These are phyloP conservation scores for Postia placenta DNA, from an alignment of 768 basidiomycete species.

Conservation along the genomic window DNA sequence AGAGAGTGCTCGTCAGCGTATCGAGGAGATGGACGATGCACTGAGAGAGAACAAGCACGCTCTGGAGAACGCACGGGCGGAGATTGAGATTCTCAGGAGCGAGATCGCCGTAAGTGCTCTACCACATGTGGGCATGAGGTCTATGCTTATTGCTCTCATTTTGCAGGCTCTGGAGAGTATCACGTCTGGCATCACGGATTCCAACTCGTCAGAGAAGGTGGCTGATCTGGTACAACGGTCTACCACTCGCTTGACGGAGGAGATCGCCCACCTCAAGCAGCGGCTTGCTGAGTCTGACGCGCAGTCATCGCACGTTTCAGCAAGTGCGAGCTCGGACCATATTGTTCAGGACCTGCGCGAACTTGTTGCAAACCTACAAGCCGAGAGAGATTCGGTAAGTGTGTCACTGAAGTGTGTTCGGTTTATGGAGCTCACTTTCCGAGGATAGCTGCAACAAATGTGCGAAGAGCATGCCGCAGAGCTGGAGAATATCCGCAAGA, in stretches of 20 bases:
- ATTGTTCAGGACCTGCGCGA: slow-evolving; percentile 3
- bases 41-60: slow-evolving; percentile 81
- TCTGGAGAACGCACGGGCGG: slow-evolving; percentile 83
- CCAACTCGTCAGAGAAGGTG: slow-evolving; percentile 32
- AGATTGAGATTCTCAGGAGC: slow-evolving; percentile 72
- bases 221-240: slow-evolving; percentile 42
- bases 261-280: slow-evolving; percentile 49
- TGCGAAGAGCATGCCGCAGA: slow-evolving; percentile 36
- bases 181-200: slow-evolving; percentile 25
- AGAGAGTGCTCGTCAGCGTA: slow-evolving; percentile 49
- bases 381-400: slow-evolving; percentile 14
- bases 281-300: slow-evolving; percentile 36
- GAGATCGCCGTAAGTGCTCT: slow-evolving; percentile 57
- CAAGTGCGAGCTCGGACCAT: slow-evolving; percentile 2
- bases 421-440: not conserved
- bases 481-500: slow-evolving; percentile 53
- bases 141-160: not conserved
- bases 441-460: slow-evolving; percentile 11
- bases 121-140: not conserved
- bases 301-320: slow-evolving; percentile 18
- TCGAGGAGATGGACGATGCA: slow-evolving; percentile 87
- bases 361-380: slow-evolving; percentile 5
- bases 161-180: slow-evolving; percentile 62
- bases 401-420: not conserved
- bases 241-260: slow-evolving; percentile 43